Evolutionary conservation across 1,284 basidiomycete genomes (phyloP).

Genomic region (Irpex sp.): DNA sequence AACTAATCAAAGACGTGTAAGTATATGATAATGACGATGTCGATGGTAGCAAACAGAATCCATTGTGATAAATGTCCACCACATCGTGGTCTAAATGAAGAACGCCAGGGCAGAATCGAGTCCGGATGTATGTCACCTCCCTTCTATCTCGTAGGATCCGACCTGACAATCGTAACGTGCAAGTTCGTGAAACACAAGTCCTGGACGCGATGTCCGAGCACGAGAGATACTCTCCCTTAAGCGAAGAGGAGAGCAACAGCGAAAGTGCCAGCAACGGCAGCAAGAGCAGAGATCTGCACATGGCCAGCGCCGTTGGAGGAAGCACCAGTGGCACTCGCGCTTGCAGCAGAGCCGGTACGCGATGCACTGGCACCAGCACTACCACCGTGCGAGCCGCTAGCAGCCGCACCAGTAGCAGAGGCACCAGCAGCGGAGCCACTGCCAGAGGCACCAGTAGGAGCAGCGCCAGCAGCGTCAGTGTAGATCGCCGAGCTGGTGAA

Average conservation of each 20-base stretch:
- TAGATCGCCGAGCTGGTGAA: conserved; percentile 51
- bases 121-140: neutral
- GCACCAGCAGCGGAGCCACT: conserved; percentile 10
- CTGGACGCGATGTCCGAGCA: neutral
- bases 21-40: neutral
- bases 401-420: conserved; percentile 13
- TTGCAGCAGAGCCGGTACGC: conserved; percentile 11
- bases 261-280: conserved; percentile 34
- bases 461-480: conserved; percentile 27
- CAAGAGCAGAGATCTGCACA: conserved; percentile 32
- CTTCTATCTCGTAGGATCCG: neutral
- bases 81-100: neutral
- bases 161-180: neutral
- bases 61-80: neutral
- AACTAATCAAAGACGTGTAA: neutral
- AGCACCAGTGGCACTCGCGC: conserved; percentile 16
- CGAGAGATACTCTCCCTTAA: conserved; percentile 29
- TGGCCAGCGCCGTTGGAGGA: conserved; percentile 26
- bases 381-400: conserved; percentile 1
- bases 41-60: neutral
- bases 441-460: conserved; percentile 23
- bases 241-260: conserved; percentile 42
- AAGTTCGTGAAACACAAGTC: neutral
- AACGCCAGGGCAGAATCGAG: neutral
- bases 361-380: conserved; percentile 7